These are phyloP conservation scores for Berberis thunbergii DNA, from an alignment of 164 flowering plant genomes.

Conservation along the genomic window DNA sequence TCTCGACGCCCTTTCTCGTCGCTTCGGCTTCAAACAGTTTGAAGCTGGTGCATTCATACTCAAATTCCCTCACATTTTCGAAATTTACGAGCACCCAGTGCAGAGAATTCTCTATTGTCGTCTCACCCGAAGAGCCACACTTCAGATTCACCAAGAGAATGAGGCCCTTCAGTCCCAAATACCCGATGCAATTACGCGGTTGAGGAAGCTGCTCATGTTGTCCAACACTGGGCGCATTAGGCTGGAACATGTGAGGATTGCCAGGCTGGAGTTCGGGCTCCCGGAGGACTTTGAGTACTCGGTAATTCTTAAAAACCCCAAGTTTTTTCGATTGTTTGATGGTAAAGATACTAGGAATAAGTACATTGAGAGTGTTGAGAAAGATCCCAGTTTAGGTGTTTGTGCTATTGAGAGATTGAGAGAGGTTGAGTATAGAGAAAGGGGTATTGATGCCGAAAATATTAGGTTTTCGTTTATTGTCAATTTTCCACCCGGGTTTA, in stretches of 20 bases:
- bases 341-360: conserved; percentile 60
- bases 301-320: conserved; percentile 55
- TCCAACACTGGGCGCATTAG: conserved; percentile 60
- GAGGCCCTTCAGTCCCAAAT: conserved; percentile 53
- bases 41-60: conserved; percentile 79
- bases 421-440: conserved; percentile 81
- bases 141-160: conserved; percentile 61
- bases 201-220: conserved; percentile 70
- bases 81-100: conserved; percentile 88
- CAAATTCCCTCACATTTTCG: conserved; percentile 84
- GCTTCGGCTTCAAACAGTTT: conserved; percentile 63
- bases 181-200: conserved; percentile 53
- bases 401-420: conserved; percentile 73
- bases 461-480: conserved; percentile 72
- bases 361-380: conserved; percentile 73
- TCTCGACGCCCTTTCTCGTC: conserved; percentile 63
- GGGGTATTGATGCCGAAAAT: conserved; percentile 68
- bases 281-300: conserved; percentile 91
- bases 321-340: conserved; percentile 63
- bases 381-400: conserved; percentile 40
- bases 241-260: conserved; percentile 75
- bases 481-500: conserved; percentile 94
- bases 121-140: conserved; percentile 47
- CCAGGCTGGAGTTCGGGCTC: conserved; percentile 65
- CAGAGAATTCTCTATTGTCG: conserved; percentile 72